These are phyloP conservation scores for Odontarrhena argentea DNA, from an alignment of 345 rosid species.

Conservation along the genomic window DNA sequence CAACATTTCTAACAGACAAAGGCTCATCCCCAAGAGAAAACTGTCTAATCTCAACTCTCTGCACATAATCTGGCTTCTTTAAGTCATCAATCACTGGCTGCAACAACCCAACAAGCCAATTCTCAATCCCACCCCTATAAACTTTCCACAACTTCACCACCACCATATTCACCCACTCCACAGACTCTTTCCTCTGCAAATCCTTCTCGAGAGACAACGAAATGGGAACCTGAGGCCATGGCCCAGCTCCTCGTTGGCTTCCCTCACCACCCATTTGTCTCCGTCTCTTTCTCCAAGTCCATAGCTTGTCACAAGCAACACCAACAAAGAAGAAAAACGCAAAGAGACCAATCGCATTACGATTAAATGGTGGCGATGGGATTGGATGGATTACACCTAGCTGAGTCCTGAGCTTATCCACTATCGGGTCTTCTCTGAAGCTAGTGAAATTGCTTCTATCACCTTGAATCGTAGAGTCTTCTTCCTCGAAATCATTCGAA, in stretches of 20 bases:
- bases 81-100: constrained; percentile 97
- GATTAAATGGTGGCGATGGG: constrained; percentile 81
- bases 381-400: constrained; percentile 88
- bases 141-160: constrained; percentile 97
- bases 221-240: constrained; percentile 85
- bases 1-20: constrained; percentile 89
- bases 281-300: constrained; percentile 70
- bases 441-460: constrained; percentile 56
- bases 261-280: constrained; percentile 37
- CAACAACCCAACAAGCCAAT: constrained; percentile 86
- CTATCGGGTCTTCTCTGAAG: constrained; percentile 80
- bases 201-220: constrained; percentile 87
- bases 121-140: constrained; percentile 85
- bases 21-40: constrained; percentile 96
- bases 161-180: constrained; percentile 99
- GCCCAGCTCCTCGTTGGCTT: constrained; percentile 47
- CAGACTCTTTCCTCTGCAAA: constrained; percentile 94
- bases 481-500: constrained; percentile 54
- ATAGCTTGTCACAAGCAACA: constrained; percentile 80
- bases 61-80: constrained; percentile 90
- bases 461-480: constrained; percentile 47
- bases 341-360: constrained; percentile 65
- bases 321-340: constrained; percentile 94
- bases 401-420: constrained; percentile 85
- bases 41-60: constrained; percentile 91